Conservation (phyloP, 2,329 filamentous ascomycete genomes). For the Paramyrothecium sp. region DNA sequence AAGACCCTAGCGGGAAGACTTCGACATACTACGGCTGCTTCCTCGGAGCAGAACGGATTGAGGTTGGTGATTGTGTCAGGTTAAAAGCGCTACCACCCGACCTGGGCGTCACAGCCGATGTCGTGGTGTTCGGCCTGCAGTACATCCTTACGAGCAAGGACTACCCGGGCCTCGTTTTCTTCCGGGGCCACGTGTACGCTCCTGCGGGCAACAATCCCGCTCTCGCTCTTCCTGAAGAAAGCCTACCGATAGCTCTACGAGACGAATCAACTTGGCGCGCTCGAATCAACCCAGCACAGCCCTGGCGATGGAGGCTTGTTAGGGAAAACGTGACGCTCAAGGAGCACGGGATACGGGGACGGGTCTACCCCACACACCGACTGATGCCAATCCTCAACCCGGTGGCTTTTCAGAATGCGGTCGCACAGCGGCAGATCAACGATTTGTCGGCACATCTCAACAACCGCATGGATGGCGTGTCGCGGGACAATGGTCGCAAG, state of each 20-base stretch:
- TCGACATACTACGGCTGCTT: slow-evolving; percentile 45
- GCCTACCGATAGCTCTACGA: slow-evolving; percentile 38
- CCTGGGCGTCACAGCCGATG: slow-evolving; percentile 27
- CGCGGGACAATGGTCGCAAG: slow-evolving; percentile 39
- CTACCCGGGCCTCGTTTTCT: slow-evolving; percentile 33
- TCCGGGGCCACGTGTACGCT: slow-evolving; percentile 39
- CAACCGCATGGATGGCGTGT: slow-evolving; percentile 44
- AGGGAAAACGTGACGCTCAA: slow-evolving; percentile 45
- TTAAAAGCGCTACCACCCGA: slow-evolving; percentile 39
- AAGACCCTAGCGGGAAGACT: slow-evolving; percentile 28
- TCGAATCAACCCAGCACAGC: slow-evolving; percentile 27
- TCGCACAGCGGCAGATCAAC: slow-evolving; percentile 36
- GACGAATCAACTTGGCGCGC: slow-evolving; percentile 39
- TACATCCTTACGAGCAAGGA: slow-evolving; percentile 37
- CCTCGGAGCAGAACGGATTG: slow-evolving; percentile 49
- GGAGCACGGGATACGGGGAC: slow-evolving; percentile 47
- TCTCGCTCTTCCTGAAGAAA: slow-evolving; percentile 29
- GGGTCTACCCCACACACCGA: slow-evolving; percentile 57
- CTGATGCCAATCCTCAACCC: slow-evolving; percentile 50
- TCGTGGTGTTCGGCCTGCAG: slow-evolving; percentile 34
- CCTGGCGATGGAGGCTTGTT: slow-evolving; percentile 38
- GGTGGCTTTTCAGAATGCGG: slow-evolving; percentile 31
- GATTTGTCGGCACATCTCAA: slow-evolving; percentile 51
- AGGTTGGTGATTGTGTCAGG: slow-evolving; percentile 47
- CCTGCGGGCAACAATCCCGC: slow-evolving; percentile 24